phyloP scores from a whole-genome alignment of 768 basidiomycete species.

The Boletus sp. region DNA sequence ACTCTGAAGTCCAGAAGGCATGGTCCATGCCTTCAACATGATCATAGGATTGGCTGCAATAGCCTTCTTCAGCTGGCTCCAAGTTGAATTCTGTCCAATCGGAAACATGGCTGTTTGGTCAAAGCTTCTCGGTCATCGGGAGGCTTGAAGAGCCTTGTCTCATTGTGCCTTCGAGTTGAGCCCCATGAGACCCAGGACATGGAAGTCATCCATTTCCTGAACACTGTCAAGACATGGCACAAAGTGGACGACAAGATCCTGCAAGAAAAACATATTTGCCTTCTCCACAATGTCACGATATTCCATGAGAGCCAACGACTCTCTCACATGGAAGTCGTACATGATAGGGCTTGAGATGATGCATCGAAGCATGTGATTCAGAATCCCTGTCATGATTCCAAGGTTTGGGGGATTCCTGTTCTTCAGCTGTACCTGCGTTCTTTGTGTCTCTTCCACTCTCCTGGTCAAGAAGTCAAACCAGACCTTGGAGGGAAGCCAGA shows the following conservation, averaged over 20 bases:
- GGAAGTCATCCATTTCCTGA: background rate
- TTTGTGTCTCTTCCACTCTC: background rate
- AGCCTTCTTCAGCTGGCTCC: background rate
- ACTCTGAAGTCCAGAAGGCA: background rate
- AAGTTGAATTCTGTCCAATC: background rate
- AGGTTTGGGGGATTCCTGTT: conserved; percentile 7
- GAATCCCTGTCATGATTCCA: conserved; percentile 5
- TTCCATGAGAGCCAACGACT: too few species aligned
- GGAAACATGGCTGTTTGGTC: background rate
- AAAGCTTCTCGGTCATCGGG: background rate
- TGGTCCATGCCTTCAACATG: conserved; percentile 2
- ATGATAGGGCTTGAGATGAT: background rate
- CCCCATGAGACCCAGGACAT: background rate
- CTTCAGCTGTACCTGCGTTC: background rate
- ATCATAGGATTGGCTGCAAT: background rate
- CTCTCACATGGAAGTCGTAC: background rate
- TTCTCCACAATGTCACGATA: background rate
- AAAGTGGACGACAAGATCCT: background rate
- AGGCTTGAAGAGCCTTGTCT: background rate
- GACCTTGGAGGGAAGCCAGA: conserved; percentile 1
- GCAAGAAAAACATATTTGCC: background rate
- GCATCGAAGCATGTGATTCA: background rate
- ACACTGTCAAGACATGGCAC: background rate
- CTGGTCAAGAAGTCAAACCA: conserved; percentile 2
- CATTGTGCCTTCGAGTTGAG: background rate